These are phyloP conservation scores for Ramularia endophylla DNA, from an alignment of 2,329 filamentous ascomycete species.

Conservation along the genomic window DNA sequence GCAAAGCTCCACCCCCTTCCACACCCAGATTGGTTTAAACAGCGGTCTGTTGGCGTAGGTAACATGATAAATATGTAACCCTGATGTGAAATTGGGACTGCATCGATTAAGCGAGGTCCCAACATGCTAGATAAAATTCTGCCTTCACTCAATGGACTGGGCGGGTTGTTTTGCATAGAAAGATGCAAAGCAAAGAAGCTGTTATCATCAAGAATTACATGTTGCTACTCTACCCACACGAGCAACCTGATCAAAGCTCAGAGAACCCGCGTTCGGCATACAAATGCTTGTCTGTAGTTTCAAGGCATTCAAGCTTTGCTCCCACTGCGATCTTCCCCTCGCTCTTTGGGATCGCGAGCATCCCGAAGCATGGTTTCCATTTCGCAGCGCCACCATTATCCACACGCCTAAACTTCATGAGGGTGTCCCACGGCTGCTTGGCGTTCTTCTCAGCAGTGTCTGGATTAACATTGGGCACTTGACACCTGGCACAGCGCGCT, in stretches of 20 bases:
- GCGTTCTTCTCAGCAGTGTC: constrained; percentile 55
- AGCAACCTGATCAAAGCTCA: constrained; percentile 24
- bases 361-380: constrained; percentile 62
- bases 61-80: too few species aligned
- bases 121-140: too few species aligned
- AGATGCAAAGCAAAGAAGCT: constrained; percentile 6
- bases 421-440: constrained; percentile 55
- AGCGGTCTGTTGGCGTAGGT: too few species aligned
- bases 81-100: too few species aligned
- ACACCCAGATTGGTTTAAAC: too few species aligned
- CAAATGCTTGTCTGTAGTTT: constrained; percentile 52
- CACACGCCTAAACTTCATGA: constrained; percentile 56
- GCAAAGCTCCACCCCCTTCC: too few species aligned
- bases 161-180: too few species aligned
- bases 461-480: constrained; percentile 60
- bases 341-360: constrained; percentile 55
- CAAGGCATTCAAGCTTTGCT: constrained; percentile 52
- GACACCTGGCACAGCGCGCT: constrained; percentile 55
- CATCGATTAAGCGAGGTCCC: too few species aligned
- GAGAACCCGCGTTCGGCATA: constrained; percentile 38
- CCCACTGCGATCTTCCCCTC: constrained; percentile 53
- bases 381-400: constrained; percentile 55
- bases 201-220: constrained; percentile 2
- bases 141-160: too few species aligned
- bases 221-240: background rate